Conservation (phyloP, 169 alveolate genomes). For the Plasmodium berghei region DNA sequence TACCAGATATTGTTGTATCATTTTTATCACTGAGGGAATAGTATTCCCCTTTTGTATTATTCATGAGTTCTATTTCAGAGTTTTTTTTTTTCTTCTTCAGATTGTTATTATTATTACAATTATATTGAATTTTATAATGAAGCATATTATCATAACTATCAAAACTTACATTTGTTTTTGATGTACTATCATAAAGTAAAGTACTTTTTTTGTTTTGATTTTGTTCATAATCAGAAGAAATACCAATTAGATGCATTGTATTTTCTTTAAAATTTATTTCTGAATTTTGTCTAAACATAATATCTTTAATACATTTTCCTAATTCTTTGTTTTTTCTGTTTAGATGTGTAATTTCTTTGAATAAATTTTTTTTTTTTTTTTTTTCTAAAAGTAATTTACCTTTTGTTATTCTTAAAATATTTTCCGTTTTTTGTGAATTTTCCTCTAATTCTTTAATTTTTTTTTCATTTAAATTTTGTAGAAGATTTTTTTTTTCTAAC, state of each 20-base stretch:
- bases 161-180: too few relatives aligned
- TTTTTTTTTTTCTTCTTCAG: too few relatives aligned
- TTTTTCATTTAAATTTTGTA: background rate
- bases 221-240: background rate
- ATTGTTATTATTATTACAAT: too few relatives aligned
- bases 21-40: background rate
- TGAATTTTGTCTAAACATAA: background rate
- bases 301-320: slow-evolving; percentile 5
- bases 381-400: slow-evolving; percentile 5
- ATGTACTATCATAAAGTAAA: too few relatives aligned
- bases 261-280: background rate
- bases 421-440: background rate
- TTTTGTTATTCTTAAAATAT: slow-evolving; percentile 9
- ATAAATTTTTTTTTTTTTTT: slow-evolving; percentile 15
- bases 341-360: slow-evolving; percentile 21
- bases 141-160: too few relatives aligned
- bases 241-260: background rate
- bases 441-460: slow-evolving; percentile 21
- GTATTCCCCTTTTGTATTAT: too few relatives aligned
- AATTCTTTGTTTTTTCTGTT: slow-evolving; percentile 28
- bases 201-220: background rate
- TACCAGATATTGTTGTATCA: slow-evolving; percentile 13
- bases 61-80: too few relatives aligned
- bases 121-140: too few relatives aligned
- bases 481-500: slow-evolving; percentile 31